phyloP scores from a whole-genome alignment of 495 filamentous ascomycete genomes.

The Letharia lupina region DNA sequence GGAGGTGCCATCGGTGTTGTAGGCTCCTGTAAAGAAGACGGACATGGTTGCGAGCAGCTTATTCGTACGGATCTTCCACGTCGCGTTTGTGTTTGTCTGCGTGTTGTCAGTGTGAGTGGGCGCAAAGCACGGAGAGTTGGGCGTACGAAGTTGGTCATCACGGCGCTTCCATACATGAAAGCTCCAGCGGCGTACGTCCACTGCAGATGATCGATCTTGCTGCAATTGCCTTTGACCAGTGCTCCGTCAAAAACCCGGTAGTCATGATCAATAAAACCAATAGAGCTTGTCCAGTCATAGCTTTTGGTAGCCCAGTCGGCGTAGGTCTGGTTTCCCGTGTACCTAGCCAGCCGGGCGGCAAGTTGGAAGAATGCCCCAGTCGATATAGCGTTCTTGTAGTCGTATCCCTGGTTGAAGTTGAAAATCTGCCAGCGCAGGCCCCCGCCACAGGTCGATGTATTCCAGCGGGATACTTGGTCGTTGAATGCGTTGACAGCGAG shows the following conservation, averaged over 20 bases:
- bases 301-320: conserved; percentile 63
- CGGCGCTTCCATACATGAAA: conserved; percentile 62
- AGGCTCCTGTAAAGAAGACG: conserved; percentile 49
- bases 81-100: conserved; percentile 36
- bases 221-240: conserved; percentile 48
- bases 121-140: not conserved
- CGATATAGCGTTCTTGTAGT: conserved; percentile 72
- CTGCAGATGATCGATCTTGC: conserved; percentile 51
- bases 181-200: conserved; percentile 73
- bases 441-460: conserved; percentile 57
- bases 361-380: conserved; percentile 77
- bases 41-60: conserved; percentile 46
- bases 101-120: conserved; percentile 16
- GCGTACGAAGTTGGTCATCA: conserved; percentile 65
- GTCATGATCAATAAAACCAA: conserved; percentile 45
- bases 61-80: conserved; percentile 51
- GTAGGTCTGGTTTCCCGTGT: conserved; percentile 71
- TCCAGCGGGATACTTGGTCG: conserved; percentile 59
- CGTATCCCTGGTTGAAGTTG: conserved; percentile 70
- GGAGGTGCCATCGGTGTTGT: conserved; percentile 12
- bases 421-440: conserved; percentile 84
- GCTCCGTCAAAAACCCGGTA: conserved; percentile 63
- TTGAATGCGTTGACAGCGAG: conserved; percentile 57
- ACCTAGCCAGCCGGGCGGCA: conserved; percentile 64
- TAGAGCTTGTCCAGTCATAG: conserved; percentile 57